Percentiles rank a stretch among this genome's conserved stretches.
These are phyloP conservation scores for Penicillium atrosanguineum DNA, from an alignment of 495 filamentous ascomycete species.

Conservation along the genomic window DNA sequence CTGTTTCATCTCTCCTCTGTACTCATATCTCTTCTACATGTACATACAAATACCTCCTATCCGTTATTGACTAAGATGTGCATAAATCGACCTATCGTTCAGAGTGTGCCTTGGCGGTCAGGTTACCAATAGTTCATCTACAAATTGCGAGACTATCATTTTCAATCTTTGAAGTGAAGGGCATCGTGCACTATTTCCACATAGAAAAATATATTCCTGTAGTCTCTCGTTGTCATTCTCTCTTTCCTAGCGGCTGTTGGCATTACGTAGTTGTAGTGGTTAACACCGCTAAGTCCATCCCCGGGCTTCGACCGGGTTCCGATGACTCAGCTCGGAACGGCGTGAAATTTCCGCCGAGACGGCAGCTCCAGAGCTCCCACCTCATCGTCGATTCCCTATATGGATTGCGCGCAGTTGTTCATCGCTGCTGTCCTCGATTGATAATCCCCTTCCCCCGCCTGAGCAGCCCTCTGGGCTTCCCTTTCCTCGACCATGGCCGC, in stretches of 20 bases:
- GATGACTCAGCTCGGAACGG: conserved; percentile 28
- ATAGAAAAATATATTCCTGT: too few relatives aligned
- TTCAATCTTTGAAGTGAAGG: neutral
- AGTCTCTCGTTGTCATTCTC: neutral
- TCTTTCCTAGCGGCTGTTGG: neutral
- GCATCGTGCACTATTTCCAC: neutral
- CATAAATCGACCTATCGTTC: neutral
- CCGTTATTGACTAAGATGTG: neutral
- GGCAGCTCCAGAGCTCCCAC: conserved; percentile 27
- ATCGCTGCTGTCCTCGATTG: conserved; percentile 25
- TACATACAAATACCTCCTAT: conserved; percentile 9
- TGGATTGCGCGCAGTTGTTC: conserved; percentile 27
- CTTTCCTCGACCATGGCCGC: conserved; percentile 58
- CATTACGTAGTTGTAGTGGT: neutral
- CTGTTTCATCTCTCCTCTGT: neutral
- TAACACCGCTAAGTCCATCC: conserved; percentile 7
- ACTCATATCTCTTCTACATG: conserved; percentile 8
- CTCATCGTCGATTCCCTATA: conserved; percentile 16
- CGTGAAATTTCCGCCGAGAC: conserved; percentile 27
- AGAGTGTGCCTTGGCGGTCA: neutral
- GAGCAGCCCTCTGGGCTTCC: conserved; percentile 36
- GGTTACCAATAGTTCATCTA: neutral
- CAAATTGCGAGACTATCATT: neutral
- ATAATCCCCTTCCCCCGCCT: conserved; percentile 22
- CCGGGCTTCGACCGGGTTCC: conserved; percentile 7